phyloP scores from a whole-genome alignment of 495 filamentous ascomycete species.

The Aspergillus ellipticus region DNA sequence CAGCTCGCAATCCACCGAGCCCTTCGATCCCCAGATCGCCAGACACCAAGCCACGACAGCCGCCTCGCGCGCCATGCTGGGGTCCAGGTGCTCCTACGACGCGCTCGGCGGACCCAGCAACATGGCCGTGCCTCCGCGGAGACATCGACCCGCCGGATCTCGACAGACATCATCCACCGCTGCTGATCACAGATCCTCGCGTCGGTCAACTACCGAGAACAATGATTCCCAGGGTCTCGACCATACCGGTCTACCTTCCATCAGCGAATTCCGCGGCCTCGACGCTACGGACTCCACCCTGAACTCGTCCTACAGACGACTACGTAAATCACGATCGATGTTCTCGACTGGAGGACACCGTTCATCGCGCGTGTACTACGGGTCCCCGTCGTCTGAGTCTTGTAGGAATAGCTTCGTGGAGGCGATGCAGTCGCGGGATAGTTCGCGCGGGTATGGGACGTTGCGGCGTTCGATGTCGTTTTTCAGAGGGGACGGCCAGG shows the following conservation, averaged over 20 bases:
- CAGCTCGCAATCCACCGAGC: conserved; percentile 26
- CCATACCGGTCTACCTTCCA: conserved; percentile 28
- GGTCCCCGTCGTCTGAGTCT: conserved; percentile 14
- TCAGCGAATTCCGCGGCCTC: conserved; percentile 38
- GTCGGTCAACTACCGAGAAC: not conserved
- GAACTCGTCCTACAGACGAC: conserved; percentile 70
- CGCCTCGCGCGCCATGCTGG: conserved; percentile 61
- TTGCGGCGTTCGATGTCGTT: conserved; percentile 63
- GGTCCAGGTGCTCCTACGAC: conserved; percentile 42
- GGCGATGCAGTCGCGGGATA: conserved; percentile 2
- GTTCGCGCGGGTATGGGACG: conserved; percentile 24
- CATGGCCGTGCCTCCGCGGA: conserved; percentile 35
- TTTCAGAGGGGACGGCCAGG: conserved; percentile 38
- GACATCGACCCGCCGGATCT: conserved; percentile 12
- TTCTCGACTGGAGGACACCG: conserved; percentile 52
- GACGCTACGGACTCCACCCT: conserved; percentile 60
- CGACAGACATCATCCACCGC: not conserved
- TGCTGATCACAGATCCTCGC: not conserved
- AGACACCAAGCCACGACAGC: conserved; percentile 63
- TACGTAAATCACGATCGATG: conserved; percentile 73
- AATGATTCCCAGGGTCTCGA: conserved; percentile 1
- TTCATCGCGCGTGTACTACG: conserved; percentile 26
- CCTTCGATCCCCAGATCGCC: conserved; percentile 52
- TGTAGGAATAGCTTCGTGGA: conserved; percentile 6
- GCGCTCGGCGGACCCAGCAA: conserved; percentile 33